Percentiles rank a stretch among this genome's conserved stretches.
Evolutionary conservation across 1,284 basidiomycete species (phyloP).

Genomic region (Ceratobasidium sp.): DNA sequence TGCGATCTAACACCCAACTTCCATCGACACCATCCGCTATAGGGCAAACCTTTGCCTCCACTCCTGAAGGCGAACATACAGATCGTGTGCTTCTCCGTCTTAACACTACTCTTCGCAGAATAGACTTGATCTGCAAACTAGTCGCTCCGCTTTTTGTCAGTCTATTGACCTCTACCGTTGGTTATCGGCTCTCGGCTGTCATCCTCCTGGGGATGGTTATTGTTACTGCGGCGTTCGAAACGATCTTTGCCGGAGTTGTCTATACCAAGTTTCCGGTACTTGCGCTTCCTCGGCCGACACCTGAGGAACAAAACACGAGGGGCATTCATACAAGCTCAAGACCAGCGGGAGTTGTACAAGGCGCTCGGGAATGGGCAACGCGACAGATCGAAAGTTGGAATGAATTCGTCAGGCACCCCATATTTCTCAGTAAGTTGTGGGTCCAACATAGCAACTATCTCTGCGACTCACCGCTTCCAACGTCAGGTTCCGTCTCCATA

Average conservation of each 20-base stretch:
- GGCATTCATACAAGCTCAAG: neutral
- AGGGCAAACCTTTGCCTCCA: neutral
- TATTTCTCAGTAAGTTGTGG: slow-evolving; percentile 58
- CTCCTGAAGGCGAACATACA: neutral
- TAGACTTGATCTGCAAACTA: slow-evolving; percentile 68
- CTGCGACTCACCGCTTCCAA: slow-evolving; percentile 17
- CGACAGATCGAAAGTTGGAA: slow-evolving; percentile 58
- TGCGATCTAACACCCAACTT: slow-evolving; percentile 44
- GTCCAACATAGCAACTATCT: neutral
- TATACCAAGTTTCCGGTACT: slow-evolving; percentile 57
- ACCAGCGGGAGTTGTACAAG: neutral
- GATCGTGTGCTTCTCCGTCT: slow-evolving; percentile 54
- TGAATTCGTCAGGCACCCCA: slow-evolving; percentile 61
- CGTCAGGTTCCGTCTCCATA: slow-evolving; percentile 60
- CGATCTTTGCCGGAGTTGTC: slow-evolving; percentile 56
- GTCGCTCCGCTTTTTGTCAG: slow-evolving; percentile 68
- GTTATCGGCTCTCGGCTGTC: slow-evolving; percentile 55
- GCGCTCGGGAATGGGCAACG: slow-evolving; percentile 4
- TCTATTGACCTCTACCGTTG: slow-evolving; percentile 60
- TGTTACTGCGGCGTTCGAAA: slow-evolving; percentile 57
- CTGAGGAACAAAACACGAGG: neutral
- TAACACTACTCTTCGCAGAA: slow-evolving; percentile 63
- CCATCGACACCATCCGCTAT: neutral
- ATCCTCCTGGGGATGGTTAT: slow-evolving; percentile 57
- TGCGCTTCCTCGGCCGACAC: slow-evolving; percentile 10